Conservation (phyloP, 192 early-diverging fungal genomes). For the Umbelopsis vinacea region DNA sequence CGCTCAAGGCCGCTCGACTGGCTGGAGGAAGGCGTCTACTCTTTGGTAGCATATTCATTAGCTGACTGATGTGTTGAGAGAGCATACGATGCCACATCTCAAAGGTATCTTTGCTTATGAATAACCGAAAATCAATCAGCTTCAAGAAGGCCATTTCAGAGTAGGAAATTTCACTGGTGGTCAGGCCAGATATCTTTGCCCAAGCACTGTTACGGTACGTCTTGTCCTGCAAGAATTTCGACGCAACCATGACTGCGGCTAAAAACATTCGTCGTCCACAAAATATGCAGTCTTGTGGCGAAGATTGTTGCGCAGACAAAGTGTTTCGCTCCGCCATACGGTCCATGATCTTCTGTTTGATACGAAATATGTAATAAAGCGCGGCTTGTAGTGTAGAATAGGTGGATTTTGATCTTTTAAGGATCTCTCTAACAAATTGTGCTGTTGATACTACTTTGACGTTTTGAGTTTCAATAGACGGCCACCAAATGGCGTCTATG, state of each 20-base stretch:
- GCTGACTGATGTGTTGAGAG: constrained; percentile 27
- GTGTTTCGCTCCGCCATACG: not conserved
- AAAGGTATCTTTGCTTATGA: constrained; percentile 50
- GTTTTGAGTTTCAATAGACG: constrained; percentile 3
- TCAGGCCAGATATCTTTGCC: constrained; percentile 88
- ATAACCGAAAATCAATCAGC: constrained; percentile 80
- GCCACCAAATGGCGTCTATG: constrained; percentile 30
- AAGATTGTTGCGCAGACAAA: not conserved
- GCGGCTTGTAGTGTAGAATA: constrained; percentile 74
- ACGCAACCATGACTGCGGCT: constrained; percentile 83
- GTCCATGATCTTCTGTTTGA: constrained; percentile 32
- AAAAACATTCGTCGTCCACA: constrained; percentile 87
- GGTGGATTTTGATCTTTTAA: constrained; percentile 66
- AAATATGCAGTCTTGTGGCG: constrained; percentile 41
- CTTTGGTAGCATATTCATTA: not conserved
- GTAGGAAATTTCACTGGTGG: constrained; percentile 78
- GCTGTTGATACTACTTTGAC: constrained; percentile 52
- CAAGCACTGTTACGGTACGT: constrained; percentile 90
- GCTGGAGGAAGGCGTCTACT: not conserved
- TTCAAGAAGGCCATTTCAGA: constrained; percentile 83
- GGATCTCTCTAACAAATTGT: constrained; percentile 68
- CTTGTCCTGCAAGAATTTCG: constrained; percentile 89
- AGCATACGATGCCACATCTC: constrained; percentile 42
- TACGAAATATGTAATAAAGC: constrained; percentile 66
- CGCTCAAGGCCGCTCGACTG: not conserved